A percentile compares a stretch with the other conserved stretches of the same genome.
phyloP scores from a whole-genome alignment of 2,329 filamentous ascomycete species.

The Alternaria novae-zelandiae region DNA sequence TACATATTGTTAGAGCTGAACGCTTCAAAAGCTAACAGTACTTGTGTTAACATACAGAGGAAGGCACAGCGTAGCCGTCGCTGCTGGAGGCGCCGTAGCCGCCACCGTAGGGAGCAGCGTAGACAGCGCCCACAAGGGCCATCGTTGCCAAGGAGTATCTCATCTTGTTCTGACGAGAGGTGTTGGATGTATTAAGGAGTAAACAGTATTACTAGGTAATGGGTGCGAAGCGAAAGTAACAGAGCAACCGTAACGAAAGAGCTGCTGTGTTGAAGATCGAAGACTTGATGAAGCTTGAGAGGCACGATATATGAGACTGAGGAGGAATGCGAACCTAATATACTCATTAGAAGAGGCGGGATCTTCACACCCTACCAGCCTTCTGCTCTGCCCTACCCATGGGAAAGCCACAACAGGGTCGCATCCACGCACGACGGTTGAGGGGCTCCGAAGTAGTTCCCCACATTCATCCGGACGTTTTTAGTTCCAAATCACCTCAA shows the following conservation, averaged over 20 bases:
- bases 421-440: slow-evolving; percentile 37
- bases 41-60: background rate
- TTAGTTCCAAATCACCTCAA: slow-evolving; percentile 13
- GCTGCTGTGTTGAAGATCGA: slow-evolving; percentile 29
- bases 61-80: background rate
- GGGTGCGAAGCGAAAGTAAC: slow-evolving; percentile 34
- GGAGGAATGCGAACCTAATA: slow-evolving; percentile 34
- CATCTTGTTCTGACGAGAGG: slow-evolving; percentile 33
- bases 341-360: slow-evolving; percentile 22
- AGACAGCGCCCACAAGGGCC: slow-evolving; percentile 41
- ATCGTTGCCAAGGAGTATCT: slow-evolving; percentile 36
- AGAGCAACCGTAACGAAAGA: slow-evolving; percentile 50
- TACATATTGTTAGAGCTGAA: background rate
- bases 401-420: slow-evolving; percentile 31
- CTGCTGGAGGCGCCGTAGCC: background rate
- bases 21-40: background rate
- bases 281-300: background rate
- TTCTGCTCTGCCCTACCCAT: slow-evolving; percentile 18
- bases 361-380: slow-evolving; percentile 29
- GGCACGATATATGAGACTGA: slow-evolving; percentile 8
- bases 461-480: slow-evolving; percentile 13
- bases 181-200: slow-evolving; percentile 16
- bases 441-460: slow-evolving; percentile 20
- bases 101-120: slow-evolving; percentile 23
- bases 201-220: slow-evolving; percentile 17